These are phyloP conservation scores for Aspergillus steynii DNA, from an alignment of 495 filamentous ascomycete species.

Conservation along the genomic window DNA sequence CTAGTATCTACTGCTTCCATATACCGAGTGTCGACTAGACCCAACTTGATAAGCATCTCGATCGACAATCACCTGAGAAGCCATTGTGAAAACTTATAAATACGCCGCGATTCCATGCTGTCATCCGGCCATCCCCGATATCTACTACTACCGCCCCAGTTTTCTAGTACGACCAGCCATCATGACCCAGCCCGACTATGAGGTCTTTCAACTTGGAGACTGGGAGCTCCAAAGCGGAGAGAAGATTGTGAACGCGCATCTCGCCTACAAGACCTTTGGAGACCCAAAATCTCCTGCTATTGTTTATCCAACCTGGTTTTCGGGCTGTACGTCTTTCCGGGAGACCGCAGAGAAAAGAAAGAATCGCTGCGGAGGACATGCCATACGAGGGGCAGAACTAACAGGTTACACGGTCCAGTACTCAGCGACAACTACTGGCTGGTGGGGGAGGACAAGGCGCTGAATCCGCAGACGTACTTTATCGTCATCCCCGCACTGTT, in stretches of 20 bases:
- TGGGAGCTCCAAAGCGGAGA: constrained; percentile 63
- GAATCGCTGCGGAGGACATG: neutral
- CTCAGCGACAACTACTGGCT: constrained; percentile 69
- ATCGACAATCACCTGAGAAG: neutral
- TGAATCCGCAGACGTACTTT: constrained; percentile 63
- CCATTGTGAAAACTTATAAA: neutral
- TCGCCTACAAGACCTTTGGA: constrained; percentile 74
- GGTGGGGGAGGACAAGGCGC: constrained; percentile 59
- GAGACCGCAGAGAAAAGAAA: neutral
- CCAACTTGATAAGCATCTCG: no score
- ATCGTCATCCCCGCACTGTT: constrained; percentile 72
- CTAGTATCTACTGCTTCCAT: no score
- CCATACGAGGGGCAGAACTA: neutral
- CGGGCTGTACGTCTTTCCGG: constrained; percentile 46
- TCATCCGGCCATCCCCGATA: neutral
- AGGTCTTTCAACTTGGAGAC: constrained; percentile 59
- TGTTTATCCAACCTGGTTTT: constrained; percentile 73
- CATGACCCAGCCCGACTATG: constrained; percentile 43
- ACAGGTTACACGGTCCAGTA: constrained; percentile 25
- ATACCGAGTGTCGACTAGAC: no score
- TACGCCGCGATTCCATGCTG: neutral
- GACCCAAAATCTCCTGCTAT: constrained; percentile 61
- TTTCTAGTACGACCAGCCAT: neutral
- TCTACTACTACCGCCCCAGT: neutral
- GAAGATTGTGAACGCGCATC: constrained; percentile 54